Base-by-base conservation (phyloP, 306 rosid genomes). In the Rosa chinensis region DNA sequence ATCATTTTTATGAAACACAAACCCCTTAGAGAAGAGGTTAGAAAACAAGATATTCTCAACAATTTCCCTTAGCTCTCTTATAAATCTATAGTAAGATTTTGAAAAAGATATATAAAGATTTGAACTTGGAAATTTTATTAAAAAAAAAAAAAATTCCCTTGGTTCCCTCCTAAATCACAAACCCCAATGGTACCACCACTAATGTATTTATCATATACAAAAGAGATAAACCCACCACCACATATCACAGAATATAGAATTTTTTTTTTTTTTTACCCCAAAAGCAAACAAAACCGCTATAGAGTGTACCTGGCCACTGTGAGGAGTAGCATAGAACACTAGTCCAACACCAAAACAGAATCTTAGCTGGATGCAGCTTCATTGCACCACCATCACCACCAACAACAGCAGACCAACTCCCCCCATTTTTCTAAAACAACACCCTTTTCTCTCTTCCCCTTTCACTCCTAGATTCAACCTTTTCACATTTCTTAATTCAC, bases 351-450 rank as follows among this genome's bases (percentile, higher is more conserved):
- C 52, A 82, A 76, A 72, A 75, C 86, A 58, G 91, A 90, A 90
- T 90, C 96, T 94, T 92, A 90, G 98, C 97, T 89, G 98, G 87
- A 90, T 81, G 88, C 97, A 84, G 58, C 81, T 85, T 16, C 44
- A 16, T 43, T 32, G 44, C 82, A 52, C 52, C 11, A 73, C 64
- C 86, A 17, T 17, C 73, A 48, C 84, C 75, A 44, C 63, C 67
- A 69, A 43, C 64, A 70, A 55, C 83, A 42, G 32, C 79, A 74
- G 81, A 59, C 86, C 56, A 79, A 25, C 67, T 62, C 84, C 81
- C n/a, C 66, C 61, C 74, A 74, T 58, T 45, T 20, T 28, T 74
- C 75, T 56, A 39, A 13, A 12, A 7, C 83, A 32, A 32, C 37
- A 32, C 37, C 18, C 84, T 75, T 58, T 83, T 83, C 67, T 76